Base-by-base conservation (phyloP, 805 yeast genomes). In the Saccharomyces kudriavzevii region DNA sequence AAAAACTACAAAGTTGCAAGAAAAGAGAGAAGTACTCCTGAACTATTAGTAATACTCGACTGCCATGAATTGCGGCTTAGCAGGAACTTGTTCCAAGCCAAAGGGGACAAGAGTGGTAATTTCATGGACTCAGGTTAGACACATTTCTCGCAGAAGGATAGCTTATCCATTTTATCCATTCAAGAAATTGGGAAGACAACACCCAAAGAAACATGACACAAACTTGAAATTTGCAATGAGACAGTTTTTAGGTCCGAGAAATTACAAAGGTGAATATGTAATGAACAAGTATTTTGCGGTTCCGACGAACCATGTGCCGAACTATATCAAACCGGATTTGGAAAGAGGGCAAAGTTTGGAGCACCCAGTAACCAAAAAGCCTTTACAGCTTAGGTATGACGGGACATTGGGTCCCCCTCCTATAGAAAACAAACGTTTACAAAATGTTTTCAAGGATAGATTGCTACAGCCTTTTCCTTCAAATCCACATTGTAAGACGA, bases 201-300 rank as follows among this genome's bases (percentile, higher is more conserved):
- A 68, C 62, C 74, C 74, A 55, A 69, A 58, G 65, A 68, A 56
- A 49, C 77, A 74, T 56, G 77, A 75, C 50, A 77, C 87, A 8
- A 80, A 78, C 54, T 75, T 85, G 65, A 80, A 80, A 62, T 76
- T 80, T 66, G 81, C 82, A 43, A 74, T 89, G 79, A 80, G 82
- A 59, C 81, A 78, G 58, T 90, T 89, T 72, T 73, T 90, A 53
- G 97, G 97, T 2, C 92, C 92, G 40, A 81, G 77, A 67, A 89
- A 89, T 70, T 81, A 81, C 71, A 84, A 85, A 68, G 96, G 96
- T 20, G 89, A 88, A 59, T 87, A 88, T 69, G 77, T 77, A 57
- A 71, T 81, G 65, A 91, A 89, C 77, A 88, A 85, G 67, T 86
- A 88, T 70, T 82, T 78, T 62, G 76, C 77, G 58, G 83, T 89